Evolutionary conservation across 495 filamentous ascomycete species (phyloP).

Genomic region (Geoglossum glabrum): DNA sequence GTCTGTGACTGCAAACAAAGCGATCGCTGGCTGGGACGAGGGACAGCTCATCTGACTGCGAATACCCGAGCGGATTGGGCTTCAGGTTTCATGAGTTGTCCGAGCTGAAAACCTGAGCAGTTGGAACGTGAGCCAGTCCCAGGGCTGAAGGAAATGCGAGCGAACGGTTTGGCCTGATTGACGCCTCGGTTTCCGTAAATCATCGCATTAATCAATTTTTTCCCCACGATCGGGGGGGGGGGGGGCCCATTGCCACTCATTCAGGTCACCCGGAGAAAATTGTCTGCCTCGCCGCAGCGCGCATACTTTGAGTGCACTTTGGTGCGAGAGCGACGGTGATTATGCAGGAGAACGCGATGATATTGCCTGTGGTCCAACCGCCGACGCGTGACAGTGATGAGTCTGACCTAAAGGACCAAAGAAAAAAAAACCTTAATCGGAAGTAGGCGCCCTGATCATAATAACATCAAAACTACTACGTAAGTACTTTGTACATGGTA

Average conservation of each 20-base stretch:
- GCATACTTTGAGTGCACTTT: too few species aligned
- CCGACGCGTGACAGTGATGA: not conserved
- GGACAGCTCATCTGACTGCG: slow-evolving; percentile 1
- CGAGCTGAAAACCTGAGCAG: not conserved
- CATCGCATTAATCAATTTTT: not conserved
- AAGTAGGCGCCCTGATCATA: too few species aligned
- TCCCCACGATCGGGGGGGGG: not conserved
- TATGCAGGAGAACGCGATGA: slow-evolving; percentile 1
- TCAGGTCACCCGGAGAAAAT: not conserved
- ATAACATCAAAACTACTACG: too few species aligned
- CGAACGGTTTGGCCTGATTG: too few species aligned
- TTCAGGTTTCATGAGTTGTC: slow-evolving; percentile 1
- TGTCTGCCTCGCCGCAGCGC: not conserved
- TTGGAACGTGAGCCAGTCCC: not conserved
- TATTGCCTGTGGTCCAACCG: not conserved
- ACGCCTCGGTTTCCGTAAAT: not conserved
- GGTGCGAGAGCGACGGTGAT: slow-evolving; percentile 1
- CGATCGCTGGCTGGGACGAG: not conserved
- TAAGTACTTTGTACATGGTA: too few species aligned
- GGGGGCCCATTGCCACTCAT: not conserved
- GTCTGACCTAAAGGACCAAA: not conserved
- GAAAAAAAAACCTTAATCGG: not conserved
- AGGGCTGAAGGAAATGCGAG: not conserved
- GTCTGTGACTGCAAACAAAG: not conserved
- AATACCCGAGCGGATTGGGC: not conserved